Evolutionary conservation across 2,329 filamentous ascomycete genomes (phyloP).

Genomic region (Exophiala calicioides): DNA sequence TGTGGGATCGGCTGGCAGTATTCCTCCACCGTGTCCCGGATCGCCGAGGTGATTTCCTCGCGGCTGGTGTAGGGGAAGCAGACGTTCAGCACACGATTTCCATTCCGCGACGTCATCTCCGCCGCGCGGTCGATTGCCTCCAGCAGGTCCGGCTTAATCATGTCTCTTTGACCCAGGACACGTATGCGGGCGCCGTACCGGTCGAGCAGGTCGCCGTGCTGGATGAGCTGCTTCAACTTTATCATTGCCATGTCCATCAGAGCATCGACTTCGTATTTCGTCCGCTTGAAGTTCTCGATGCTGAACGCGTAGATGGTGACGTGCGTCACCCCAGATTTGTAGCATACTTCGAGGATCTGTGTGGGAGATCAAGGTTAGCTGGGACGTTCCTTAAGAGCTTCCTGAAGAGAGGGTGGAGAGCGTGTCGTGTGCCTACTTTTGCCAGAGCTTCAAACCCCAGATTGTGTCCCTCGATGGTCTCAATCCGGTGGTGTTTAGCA

Average conservation of each 20-base stretch:
- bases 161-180: slow-evolving; percentile 78
- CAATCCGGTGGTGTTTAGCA: slow-evolving; percentile 84
- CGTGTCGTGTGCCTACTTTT: slow-evolving; percentile 57
- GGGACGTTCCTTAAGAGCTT: slow-evolving; percentile 6
- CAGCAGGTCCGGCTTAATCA: slow-evolving; percentile 84
- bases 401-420: slow-evolving; percentile 2
- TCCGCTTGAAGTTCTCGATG: slow-evolving; percentile 98
- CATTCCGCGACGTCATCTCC: slow-evolving; percentile 83
- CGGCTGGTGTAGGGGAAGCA: slow-evolving; percentile 97
- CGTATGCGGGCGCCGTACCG: slow-evolving; percentile 86
- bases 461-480: slow-evolving; percentile 95
- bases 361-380: neutral
- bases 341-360: slow-evolving; percentile 93
- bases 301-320: slow-evolving; percentile 98
- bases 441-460: slow-evolving; percentile 93
- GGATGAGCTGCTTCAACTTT: slow-evolving; percentile 85
- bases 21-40: slow-evolving; percentile 82
- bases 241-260: slow-evolving; percentile 97
- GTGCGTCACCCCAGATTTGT: slow-evolving; percentile 93
- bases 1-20: slow-evolving; percentile 72
- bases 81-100: slow-evolving; percentile 79
- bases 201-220: slow-evolving; percentile 90
- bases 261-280: slow-evolving; percentile 93
- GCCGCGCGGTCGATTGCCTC: slow-evolving; percentile 85
- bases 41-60: slow-evolving; percentile 89